These are phyloP conservation scores for thale cress (Arabidopsis thaliana) DNA, from an alignment of 345 rosid species.

Conservation along the genomic window TAIR10.1 NC_003074.8:3876501-3877000, in stretches of 20 bases:
- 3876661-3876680: neutral
- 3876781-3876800: constrained; percentile 98
- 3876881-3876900: neutral
- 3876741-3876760: constrained; percentile 81
- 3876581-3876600: neutral
- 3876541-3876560: constrained; percentile 3
- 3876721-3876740: constrained; percentile 83
- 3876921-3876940: neutral
- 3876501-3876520: neutral
- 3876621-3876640: constrained; percentile 37
- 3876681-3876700: constrained; percentile 58
- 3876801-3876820: constrained; percentile 99
- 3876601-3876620: constrained; percentile 30
- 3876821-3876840: constrained; percentile 95
- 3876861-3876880: constrained; percentile 49
- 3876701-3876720: constrained; percentile 84
- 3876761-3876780: constrained; percentile 94
- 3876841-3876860: constrained; percentile 96
- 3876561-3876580: neutral
- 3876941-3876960: constrained; percentile 95
- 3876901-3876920: neutral
- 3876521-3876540: constrained; percentile 19
- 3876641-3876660: constrained; percentile 4
- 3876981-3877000: constrained; percentile 92
- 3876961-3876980: constrained; percentile 86